Evolutionary conservation across 148 eudicot genomes (phyloP), one percentile per base, ranked within the genome.

Genomic region (Rheum nobile): DNA sequence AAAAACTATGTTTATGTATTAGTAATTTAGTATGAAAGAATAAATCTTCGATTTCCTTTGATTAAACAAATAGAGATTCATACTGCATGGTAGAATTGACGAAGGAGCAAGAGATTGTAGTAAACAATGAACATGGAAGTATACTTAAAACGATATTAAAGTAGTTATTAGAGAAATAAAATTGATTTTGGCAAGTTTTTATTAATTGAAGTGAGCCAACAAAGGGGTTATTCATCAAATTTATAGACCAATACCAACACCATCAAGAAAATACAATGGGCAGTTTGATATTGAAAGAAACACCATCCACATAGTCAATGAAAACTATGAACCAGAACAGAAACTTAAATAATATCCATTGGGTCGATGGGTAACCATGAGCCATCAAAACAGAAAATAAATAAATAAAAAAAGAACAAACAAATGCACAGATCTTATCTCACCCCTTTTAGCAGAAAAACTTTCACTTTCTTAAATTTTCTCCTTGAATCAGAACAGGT

Each of bases 361-460:
- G 48, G 16, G 16, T 44, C 57, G 24, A 50, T n/a, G 24, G 7
- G 57, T 7, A 50, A 22, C 57, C 57, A 50, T 50, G 8, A 35
- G 37, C 37, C 37, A 35, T 35, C 2, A 35, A 35, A 43, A 11
- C 6, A 43, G 21, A 54, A 54, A n/a, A n/a, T n/a, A n/a, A n/a
- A n/a, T n/a, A n/a, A n/a, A n/a, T n/a, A n/a, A n/a, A 21, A 54
- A 21, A 54, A 2, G 5, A 47, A 47, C n/a, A 47, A 50, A 50
- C 65, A 57, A 57, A 57, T 57, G 39, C 70, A 65, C 38, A 65
- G 22, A 65, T 57, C 67, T 24, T 57, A 22, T 22, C 67, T 57
- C 67, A 26, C 16, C 70, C 22, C 70, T 65, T 65, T n/a, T 31
- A 16, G 70, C 70, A 41, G 41, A 16, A 65, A 65, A 65, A 28